Evolutionary conservation across 2,329 filamentous ascomycete species (phyloP).

Genomic region (Cytospora paraplurivora): DNA sequence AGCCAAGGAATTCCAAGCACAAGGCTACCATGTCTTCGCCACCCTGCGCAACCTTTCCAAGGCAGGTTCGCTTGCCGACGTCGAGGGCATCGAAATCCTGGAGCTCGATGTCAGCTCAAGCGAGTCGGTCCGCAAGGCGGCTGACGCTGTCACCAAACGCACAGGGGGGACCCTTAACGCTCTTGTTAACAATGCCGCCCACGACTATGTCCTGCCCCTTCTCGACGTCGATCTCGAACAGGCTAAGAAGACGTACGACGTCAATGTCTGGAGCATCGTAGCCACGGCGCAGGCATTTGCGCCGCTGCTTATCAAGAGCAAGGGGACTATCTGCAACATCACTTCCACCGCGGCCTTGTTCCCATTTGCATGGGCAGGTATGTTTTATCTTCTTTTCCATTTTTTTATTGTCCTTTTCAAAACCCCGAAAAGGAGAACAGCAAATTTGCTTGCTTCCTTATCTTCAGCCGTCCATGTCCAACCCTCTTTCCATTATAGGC

Average conservation of each 20-base stretch:
- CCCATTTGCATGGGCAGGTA: conserved; percentile 10
- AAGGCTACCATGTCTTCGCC: conserved; percentile 37
- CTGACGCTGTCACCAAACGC: background rate
- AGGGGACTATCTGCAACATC: conserved; percentile 57
- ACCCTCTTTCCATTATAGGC: conserved; percentile 16
- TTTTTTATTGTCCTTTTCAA: background rate
- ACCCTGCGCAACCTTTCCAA: conserved; percentile 37
- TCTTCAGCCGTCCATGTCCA: background rate
- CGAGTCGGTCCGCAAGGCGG: conserved; percentile 5
- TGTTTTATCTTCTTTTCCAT: background rate
- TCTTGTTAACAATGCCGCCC: conserved; percentile 48
- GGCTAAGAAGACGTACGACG: conserved; percentile 41
- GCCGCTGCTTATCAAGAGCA: conserved; percentile 42
- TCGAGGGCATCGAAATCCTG: conserved; percentile 33
- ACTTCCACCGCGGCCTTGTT: conserved; percentile 45
- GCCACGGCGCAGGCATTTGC: background rate
- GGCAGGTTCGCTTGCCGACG: conserved; percentile 5
- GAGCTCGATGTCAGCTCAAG: conserved; percentile 36
- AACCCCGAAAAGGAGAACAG: too few relatives aligned
- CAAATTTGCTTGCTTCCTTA: background rate
- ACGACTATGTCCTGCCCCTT: conserved; percentile 37
- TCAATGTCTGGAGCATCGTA: conserved; percentile 45
- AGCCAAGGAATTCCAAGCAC: conserved; percentile 36
- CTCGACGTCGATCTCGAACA: conserved; percentile 41
- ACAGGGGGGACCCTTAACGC: conserved; percentile 36